Evolutionary conservation across 495 filamentous ascomycete genomes (phyloP).

Genomic region (Choiromyces venosus): DNA sequence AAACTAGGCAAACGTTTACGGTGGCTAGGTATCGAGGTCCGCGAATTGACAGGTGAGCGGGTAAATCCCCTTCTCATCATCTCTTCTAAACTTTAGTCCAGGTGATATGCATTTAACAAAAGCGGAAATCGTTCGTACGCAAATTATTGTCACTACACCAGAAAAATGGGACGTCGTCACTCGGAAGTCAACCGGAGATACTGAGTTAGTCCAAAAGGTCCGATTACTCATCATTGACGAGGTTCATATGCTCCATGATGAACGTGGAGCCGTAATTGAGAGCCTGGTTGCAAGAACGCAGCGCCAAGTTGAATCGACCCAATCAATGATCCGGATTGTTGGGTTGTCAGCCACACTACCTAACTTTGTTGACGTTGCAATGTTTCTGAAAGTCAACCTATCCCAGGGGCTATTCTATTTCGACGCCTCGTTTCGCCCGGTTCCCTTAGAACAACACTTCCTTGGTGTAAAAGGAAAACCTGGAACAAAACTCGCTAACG

Average conservation of each 20-base stretch:
- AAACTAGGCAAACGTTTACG: constrained; percentile 91
- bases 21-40: constrained; percentile 82
- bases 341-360: constrained; percentile 92
- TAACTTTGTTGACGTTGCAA: constrained; percentile 93
- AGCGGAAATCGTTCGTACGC: constrained; percentile 86
- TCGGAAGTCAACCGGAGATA: constrained; percentile 92
- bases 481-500: constrained; percentile 67
- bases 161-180: constrained; percentile 99
- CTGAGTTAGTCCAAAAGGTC: constrained; percentile 95
- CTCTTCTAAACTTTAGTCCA: constrained; percentile 8
- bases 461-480: constrained; percentile 91
- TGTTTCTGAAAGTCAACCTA: constrained; percentile 93
- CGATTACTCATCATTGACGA: constrained; percentile 96
- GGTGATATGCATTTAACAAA: constrained; percentile 98
- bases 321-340: constrained; percentile 91
- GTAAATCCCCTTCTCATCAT: not conserved
- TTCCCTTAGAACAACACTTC: constrained; percentile 96
- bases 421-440: constrained; percentile 88
- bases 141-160: constrained; percentile 97
- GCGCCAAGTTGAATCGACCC: constrained; percentile 94
- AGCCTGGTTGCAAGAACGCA: constrained; percentile 90
- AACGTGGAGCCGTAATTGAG: constrained; percentile 91
- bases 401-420: constrained; percentile 95
- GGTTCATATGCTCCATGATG: constrained; percentile 99
- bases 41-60: constrained; percentile 68